A percentile compares a stretch with the other conserved stretches of the same genome.
phyloP scores from a whole-genome alignment of 495 filamentous ascomycete species.

The Penicillium bovifimosum region DNA sequence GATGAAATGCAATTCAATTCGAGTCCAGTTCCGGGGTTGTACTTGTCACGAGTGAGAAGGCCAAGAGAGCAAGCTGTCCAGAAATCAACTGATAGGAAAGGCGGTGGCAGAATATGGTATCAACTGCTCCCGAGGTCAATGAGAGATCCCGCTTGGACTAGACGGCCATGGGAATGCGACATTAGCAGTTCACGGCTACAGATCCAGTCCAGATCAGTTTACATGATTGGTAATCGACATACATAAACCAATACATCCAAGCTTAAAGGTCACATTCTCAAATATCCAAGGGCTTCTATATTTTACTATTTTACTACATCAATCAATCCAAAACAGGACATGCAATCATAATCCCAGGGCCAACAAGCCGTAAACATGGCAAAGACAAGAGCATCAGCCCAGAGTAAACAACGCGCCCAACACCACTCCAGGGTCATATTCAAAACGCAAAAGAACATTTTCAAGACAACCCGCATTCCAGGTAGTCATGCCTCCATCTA shows the following conservation, averaged over 20 bases:
- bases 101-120: constrained; percentile 23
- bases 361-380: constrained; percentile 2
- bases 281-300: constrained; percentile 1
- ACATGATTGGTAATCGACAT: not conserved
- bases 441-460: constrained; percentile 18
- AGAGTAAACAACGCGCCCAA: constrained; percentile 28
- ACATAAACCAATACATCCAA: not conserved
- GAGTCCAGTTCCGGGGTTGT: not conserved
- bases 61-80: constrained; percentile 26
- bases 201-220: no score
- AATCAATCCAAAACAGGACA: constrained; percentile 8
- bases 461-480: constrained; percentile 14
- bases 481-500: constrained; percentile 15
- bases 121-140: not conserved
- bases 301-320: constrained; percentile 19
- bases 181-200: no score
- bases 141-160: not conserved
- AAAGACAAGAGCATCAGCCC: constrained; percentile 9
- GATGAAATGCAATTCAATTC: not conserved
- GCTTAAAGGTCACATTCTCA: no score
- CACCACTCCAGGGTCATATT: constrained; percentile 37
- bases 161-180: no score
- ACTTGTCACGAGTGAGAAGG: not conserved
- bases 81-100: constrained; percentile 5
- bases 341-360: constrained; percentile 11